phyloP scores from a whole-genome alignment of 768 basidiomycete genomes.

The Megacollybia marginata region DNA sequence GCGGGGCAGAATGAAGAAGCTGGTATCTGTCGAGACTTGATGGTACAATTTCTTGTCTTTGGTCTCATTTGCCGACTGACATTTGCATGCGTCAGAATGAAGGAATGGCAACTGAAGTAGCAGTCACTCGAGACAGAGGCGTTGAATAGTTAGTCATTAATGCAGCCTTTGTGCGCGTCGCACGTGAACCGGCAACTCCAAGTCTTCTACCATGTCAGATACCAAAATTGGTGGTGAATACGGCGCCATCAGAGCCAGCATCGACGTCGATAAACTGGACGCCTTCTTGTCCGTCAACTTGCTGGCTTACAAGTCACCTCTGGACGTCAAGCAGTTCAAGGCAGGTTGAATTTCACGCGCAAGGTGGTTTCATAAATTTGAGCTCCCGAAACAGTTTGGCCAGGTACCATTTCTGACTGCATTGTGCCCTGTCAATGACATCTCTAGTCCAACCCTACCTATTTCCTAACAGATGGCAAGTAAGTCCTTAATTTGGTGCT shows the following conservation, averaged over 20 bases:
- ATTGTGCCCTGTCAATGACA: too few species aligned
- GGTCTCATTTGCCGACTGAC: background rate
- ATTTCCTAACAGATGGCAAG: slow-evolving; percentile 79
- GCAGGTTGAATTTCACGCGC: slow-evolving; percentile 38
- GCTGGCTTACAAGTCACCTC: slow-evolving; percentile 48
- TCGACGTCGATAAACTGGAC: slow-evolving; percentile 60
- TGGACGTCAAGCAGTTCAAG: slow-evolving; percentile 89
- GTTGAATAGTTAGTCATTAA: too few species aligned
- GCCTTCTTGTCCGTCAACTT: slow-evolving; percentile 55
- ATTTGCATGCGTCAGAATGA: background rate
- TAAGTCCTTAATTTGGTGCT: slow-evolving; percentile 23
- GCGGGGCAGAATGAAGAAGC: background rate
- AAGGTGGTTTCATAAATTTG: background rate
- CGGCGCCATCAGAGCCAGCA: slow-evolving; percentile 63
- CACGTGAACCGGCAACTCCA: background rate
- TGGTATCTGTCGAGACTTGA: background rate
- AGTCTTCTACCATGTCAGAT: slow-evolving; percentile 15
- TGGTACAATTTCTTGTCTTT: background rate
- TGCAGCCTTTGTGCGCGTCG: too few species aligned
- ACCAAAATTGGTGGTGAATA: slow-evolving; percentile 65
- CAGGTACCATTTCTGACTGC: slow-evolving; percentile 50
- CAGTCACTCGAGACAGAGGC: too few species aligned
- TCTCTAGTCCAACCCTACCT: slow-evolving; percentile 88
- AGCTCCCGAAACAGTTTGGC: slow-evolving; percentile 52
- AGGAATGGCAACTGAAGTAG: too few species aligned